These are phyloP conservation scores for Pythium angustatum DNA, from an alignment of 352 stramenopile species.

Conservation along the genomic window DNA sequence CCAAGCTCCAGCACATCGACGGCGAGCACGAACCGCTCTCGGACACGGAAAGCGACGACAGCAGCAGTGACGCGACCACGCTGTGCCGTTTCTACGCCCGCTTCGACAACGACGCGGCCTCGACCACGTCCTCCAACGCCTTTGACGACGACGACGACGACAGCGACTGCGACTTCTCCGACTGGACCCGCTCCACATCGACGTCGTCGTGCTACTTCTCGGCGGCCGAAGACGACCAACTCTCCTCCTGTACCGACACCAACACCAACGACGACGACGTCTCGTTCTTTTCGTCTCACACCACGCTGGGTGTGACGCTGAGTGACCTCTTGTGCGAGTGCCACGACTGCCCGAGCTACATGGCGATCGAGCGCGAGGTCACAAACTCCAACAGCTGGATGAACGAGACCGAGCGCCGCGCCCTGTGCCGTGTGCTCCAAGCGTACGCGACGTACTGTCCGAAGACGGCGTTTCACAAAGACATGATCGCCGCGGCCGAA, in stretches of 20 bases:
- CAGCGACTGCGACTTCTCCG: slow-evolving; percentile 28
- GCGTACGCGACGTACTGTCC: slow-evolving; percentile 33
- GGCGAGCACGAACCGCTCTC: slow-evolving; percentile 24
- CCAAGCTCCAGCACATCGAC: slow-evolving; percentile 5
- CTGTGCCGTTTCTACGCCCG: slow-evolving; percentile 24
- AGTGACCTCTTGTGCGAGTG: slow-evolving; percentile 31
- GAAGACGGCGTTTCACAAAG: slow-evolving; percentile 26
- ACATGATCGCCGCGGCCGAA: slow-evolving; percentile 37
- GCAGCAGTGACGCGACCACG: slow-evolving; percentile 25
- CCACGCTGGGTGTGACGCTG: slow-evolving; percentile 12
- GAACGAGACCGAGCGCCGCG: slow-evolving; percentile 36
- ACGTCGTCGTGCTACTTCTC: slow-evolving; percentile 34
- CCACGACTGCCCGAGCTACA: slow-evolving; percentile 28
- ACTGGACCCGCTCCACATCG: slow-evolving; percentile 30
- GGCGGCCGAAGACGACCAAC: slow-evolving; percentile 22
- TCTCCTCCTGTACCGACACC: background rate
- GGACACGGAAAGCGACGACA: slow-evolving; percentile 35
- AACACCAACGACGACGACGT: slow-evolving; percentile 5
- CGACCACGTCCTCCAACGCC: slow-evolving; percentile 3
- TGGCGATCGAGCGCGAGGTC: slow-evolving; percentile 32
- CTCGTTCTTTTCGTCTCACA: slow-evolving; percentile 14
- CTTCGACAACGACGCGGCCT: slow-evolving; percentile 21
- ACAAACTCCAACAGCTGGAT: slow-evolving; percentile 41
- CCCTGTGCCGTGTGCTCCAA: slow-evolving; percentile 33
- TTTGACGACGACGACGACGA: slow-evolving; percentile 23